These are phyloP conservation scores for Coffea eugenioides DNA, from an alignment of 257 asterid species.

Conservation along the genomic window DNA sequence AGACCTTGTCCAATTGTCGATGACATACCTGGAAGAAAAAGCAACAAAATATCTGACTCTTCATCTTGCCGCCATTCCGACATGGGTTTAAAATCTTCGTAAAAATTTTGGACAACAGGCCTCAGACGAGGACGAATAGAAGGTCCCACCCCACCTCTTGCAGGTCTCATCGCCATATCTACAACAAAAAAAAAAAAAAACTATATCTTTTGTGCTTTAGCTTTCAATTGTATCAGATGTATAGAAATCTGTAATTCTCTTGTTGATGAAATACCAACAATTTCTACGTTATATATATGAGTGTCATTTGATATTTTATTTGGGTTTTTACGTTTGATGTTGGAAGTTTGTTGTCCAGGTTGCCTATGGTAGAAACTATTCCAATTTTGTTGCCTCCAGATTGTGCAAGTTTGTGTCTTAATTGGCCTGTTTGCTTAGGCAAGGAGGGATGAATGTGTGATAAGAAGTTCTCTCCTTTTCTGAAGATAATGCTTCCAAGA, in stretches of 20 bases:
- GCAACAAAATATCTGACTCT: constrained; percentile 46
- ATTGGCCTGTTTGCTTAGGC: constrained; percentile 13
- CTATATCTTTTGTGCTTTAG: background rate
- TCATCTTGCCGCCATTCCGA: constrained; percentile 56
- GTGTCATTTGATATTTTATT: background rate
- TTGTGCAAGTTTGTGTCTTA: constrained; percentile 1
- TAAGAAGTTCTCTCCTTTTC: constrained; percentile 28
- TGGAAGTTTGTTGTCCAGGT: background rate
- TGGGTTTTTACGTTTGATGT: background rate
- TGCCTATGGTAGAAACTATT: constrained; percentile 36
- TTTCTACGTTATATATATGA: background rate
- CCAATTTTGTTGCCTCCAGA: constrained; percentile 46
- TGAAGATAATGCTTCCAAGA: constrained; percentile 19
- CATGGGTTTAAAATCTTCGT: constrained; percentile 63
- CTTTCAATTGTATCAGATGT: background rate
- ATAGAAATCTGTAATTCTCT: background rate
- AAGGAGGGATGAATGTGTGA: constrained; percentile 16
- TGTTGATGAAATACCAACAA: background rate
- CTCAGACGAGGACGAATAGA: constrained; percentile 22
- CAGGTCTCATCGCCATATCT: constrained; percentile 51
- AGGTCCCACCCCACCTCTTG: constrained; percentile 20
- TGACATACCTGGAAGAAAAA: constrained; percentile 67
- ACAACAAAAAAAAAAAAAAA: background rate
- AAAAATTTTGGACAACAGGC: constrained; percentile 45
- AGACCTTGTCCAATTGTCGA: no score